Evolutionary conservation across 2,329 filamentous ascomycete genomes (phyloP).

Genomic region (Biscogniauxia mediterranea): DNA sequence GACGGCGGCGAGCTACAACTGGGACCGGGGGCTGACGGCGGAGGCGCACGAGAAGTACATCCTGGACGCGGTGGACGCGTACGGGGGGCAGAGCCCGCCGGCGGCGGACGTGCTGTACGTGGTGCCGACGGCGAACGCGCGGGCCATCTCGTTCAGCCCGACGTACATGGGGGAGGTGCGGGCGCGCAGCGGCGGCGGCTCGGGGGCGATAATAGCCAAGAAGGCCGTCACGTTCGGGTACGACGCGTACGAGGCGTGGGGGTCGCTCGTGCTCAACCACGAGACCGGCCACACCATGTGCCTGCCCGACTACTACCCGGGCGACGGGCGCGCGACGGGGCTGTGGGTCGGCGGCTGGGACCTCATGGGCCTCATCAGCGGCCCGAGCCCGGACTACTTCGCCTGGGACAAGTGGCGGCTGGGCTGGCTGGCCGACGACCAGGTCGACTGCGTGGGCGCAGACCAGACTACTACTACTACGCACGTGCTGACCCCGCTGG

Average conservation of each 20-base stretch:
- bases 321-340: slow-evolving; percentile 25
- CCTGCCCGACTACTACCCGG: slow-evolving; percentile 38
- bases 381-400: slow-evolving; percentile 36
- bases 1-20: slow-evolving; percentile 24
- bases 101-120: slow-evolving; percentile 30
- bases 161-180: slow-evolving; percentile 26
- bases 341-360: slow-evolving; percentile 38
- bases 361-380: slow-evolving; percentile 37
- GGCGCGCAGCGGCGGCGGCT: slow-evolving; percentile 21
- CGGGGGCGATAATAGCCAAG: slow-evolving; percentile 18
- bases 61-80: slow-evolving; percentile 31
- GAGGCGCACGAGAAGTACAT: slow-evolving; percentile 29
- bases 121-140: slow-evolving; percentile 28
- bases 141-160: slow-evolving; percentile 27
- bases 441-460: slow-evolving; percentile 33
- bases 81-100: slow-evolving; percentile 17
- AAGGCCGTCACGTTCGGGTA: slow-evolving; percentile 35
- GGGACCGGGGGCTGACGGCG: slow-evolving; percentile 26
- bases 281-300: slow-evolving; percentile 40
- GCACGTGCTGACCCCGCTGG: slow-evolving; percentile 28
- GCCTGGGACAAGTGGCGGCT: slow-evolving; percentile 41
- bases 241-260: slow-evolving; percentile 33
- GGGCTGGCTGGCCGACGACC: slow-evolving; percentile 35
- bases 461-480: slow-evolving; percentile 20
- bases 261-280: slow-evolving; percentile 36